Evolutionary conservation across 495 filamentous ascomycete genomes (phyloP).

Genomic region (Usnea hakonensis): DNA sequence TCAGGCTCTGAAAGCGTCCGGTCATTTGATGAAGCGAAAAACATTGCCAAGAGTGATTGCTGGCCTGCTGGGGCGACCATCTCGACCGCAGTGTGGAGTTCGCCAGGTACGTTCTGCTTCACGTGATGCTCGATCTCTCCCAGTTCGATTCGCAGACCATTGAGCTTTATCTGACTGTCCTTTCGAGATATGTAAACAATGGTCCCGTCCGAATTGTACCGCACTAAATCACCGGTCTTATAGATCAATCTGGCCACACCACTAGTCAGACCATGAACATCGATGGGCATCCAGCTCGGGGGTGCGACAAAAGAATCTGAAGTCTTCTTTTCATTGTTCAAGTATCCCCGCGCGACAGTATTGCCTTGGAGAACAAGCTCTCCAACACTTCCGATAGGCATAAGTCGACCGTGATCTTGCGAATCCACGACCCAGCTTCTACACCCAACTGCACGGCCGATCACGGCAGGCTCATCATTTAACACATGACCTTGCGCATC

Average conservation of each 20-base stretch:
- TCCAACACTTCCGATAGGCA: slow-evolving; percentile 45
- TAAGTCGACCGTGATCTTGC: slow-evolving; percentile 39
- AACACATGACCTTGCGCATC: slow-evolving; percentile 5
- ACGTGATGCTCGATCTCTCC: slow-evolving; percentile 36
- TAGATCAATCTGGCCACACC: slow-evolving; percentile 35
- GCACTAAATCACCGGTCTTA: slow-evolving; percentile 51
- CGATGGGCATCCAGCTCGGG: slow-evolving; percentile 36
- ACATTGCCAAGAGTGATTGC: slow-evolving; percentile 36
- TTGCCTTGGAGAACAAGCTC: slow-evolving; percentile 52
- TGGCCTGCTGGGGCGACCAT: slow-evolving; percentile 37
- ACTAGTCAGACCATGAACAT: slow-evolving; percentile 16
- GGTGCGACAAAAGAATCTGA: slow-evolving; percentile 37
- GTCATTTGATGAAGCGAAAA: slow-evolving; percentile 17
- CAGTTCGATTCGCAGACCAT: slow-evolving; percentile 36
- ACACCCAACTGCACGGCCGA: slow-evolving; percentile 35
- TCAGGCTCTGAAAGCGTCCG: neutral
- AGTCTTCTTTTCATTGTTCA: slow-evolving; percentile 41
- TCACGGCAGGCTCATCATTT: slow-evolving; percentile 22
- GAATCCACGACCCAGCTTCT: slow-evolving; percentile 45
- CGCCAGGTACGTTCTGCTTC: slow-evolving; percentile 20
- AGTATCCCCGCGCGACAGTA: slow-evolving; percentile 42
- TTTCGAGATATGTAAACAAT: slow-evolving; percentile 46
- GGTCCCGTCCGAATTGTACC: slow-evolving; percentile 40
- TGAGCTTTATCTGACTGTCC: slow-evolving; percentile 49
- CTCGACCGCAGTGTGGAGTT: slow-evolving; percentile 39